A percentile compares a stretch with the other conserved stretches of the same genome.
Conservation (phyloP, 2,329 filamentous ascomycete genomes). For the Neophaeococcomyces aloes region DNA sequence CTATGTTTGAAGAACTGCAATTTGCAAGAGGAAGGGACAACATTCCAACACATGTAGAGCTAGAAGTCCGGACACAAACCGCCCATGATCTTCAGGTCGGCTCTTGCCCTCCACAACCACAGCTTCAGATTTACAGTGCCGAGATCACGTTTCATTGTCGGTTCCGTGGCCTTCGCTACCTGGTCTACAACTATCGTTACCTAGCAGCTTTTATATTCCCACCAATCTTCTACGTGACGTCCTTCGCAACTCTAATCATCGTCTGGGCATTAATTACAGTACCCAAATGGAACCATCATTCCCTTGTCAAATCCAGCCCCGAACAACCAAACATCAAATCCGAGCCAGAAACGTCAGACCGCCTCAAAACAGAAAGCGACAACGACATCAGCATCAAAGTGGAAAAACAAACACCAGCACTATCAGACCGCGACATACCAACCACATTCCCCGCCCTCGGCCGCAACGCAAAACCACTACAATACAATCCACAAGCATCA, state of each 20-base stretch:
- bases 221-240: constrained; percentile 73
- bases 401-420: constrained; percentile 12
- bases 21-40: constrained; percentile 49
- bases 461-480: constrained; percentile 27
- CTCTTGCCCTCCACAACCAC: not conserved
- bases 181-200: constrained; percentile 78
- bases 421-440: constrained; percentile 29
- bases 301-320: not conserved
- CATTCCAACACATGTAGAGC: constrained; percentile 43
- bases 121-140: constrained; percentile 64
- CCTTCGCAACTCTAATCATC: constrained; percentile 55
- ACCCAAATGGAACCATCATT: constrained; percentile 7
- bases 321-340: constrained; percentile 5
- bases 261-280: constrained; percentile 49
- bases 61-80: constrained; percentile 61
- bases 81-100: constrained; percentile 24
- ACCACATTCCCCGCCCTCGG: constrained; percentile 39
- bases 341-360: constrained; percentile 6
- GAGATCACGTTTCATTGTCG: constrained; percentile 60
- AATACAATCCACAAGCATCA: constrained; percentile 2
- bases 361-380: constrained; percentile 1
- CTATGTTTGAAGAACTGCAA: constrained; percentile 61
- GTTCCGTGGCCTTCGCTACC: constrained; percentile 61
- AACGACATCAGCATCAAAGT: constrained; percentile 13
- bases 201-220: constrained; percentile 53